These are phyloP conservation scores for Colletotrichum sp. DNA, from an alignment of 2,329 filamentous ascomycete species.

Conservation along the genomic window DNA sequence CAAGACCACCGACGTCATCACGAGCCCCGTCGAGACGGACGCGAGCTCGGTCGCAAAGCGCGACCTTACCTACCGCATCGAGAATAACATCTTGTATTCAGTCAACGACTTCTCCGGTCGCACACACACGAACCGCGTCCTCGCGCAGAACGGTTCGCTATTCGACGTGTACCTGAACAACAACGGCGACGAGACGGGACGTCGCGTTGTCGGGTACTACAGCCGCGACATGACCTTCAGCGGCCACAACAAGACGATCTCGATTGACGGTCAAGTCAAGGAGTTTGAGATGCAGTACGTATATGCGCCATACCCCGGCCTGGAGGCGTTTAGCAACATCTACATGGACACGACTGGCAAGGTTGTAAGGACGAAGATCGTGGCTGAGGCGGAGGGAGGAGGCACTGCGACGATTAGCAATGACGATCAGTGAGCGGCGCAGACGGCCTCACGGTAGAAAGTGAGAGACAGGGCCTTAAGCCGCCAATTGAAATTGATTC, in stretches of 20 bases:
- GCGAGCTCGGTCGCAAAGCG: constrained; percentile 22
- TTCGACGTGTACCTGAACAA: constrained; percentile 61
- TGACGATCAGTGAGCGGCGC: constrained; percentile 26
- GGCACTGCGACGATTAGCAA: constrained; percentile 56
- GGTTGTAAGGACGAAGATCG: constrained; percentile 55
- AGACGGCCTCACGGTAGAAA: background rate
- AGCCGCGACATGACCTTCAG: constrained; percentile 58
- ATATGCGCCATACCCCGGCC: constrained; percentile 55
- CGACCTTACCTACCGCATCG: constrained; percentile 48
- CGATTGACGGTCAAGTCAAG: constrained; percentile 44
- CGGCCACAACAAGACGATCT: constrained; percentile 54
- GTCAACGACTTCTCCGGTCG: constrained; percentile 64
- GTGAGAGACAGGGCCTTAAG: background rate
- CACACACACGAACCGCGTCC: constrained; percentile 60
- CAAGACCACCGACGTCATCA: constrained; percentile 19
- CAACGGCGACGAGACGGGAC: constrained; percentile 48
- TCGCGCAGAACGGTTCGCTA: constrained; percentile 60
- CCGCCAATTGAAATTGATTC: background rate
- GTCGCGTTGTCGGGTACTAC: constrained; percentile 54
- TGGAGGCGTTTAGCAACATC: constrained; percentile 51
- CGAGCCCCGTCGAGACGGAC: constrained; percentile 12
- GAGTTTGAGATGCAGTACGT: constrained; percentile 58
- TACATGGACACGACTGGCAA: constrained; percentile 50
- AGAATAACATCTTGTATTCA: constrained; percentile 64
- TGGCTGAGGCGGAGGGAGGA: constrained; percentile 58